phyloP scores from a whole-genome alignment of 495 filamentous ascomycete species.

The Aspergillus panamensis region DNA sequence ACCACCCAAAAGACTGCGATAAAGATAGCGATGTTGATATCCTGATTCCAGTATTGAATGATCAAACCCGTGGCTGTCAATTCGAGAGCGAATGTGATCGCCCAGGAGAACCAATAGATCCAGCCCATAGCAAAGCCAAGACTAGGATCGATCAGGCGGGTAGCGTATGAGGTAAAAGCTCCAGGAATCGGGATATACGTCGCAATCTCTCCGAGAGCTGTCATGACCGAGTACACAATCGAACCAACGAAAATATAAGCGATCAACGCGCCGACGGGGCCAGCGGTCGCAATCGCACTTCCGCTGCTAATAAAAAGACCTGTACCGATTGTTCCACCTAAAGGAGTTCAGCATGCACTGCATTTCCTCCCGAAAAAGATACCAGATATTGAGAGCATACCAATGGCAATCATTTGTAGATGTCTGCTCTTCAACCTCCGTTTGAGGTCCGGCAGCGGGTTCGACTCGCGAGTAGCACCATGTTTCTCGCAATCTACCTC shows the following conservation, averaged over 20 bases:
- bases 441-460: constrained; percentile 45
- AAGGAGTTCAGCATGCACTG: constrained; percentile 36
- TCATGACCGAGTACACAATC: constrained; percentile 59
- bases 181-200: constrained; percentile 76
- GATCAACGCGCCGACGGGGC: constrained; percentile 67
- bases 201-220: constrained; percentile 64
- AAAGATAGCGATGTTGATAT: constrained; percentile 62
- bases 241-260: constrained; percentile 63
- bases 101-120: constrained; percentile 66
- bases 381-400: constrained; percentile 38
- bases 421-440: constrained; percentile 67
- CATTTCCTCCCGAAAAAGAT: background rate
- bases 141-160: constrained; percentile 67
- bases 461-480: constrained; percentile 39
- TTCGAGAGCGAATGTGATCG: constrained; percentile 70
- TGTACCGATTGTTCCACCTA: constrained; percentile 75
- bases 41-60: constrained; percentile 68
- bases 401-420: constrained; percentile 72
- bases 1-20: constrained; percentile 74
- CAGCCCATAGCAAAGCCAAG: constrained; percentile 78
- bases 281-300: constrained; percentile 58
- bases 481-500: constrained; percentile 45
- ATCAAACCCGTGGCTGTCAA: constrained; percentile 70
- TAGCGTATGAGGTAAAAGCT: constrained; percentile 70
- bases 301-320: constrained; percentile 78